These are phyloP conservation scores for Parafenestella ontariensis DNA, from an alignment of 2,329 filamentous ascomycete genomes.

Conservation along the genomic window DNA sequence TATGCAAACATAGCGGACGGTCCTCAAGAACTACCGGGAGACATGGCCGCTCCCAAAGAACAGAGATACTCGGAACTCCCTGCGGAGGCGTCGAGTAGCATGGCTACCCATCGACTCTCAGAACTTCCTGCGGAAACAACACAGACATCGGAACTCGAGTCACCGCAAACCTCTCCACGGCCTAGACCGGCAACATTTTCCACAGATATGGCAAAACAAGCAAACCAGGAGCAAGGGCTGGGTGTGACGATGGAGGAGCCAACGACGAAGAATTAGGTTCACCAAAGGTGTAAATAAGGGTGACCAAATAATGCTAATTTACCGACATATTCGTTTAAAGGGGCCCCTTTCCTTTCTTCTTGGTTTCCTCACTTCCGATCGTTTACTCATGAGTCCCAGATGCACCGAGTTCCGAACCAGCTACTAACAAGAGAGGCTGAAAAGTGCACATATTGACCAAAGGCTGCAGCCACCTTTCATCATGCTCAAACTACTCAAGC, in stretches of 20 bases:
- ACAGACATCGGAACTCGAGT: constrained; percentile 25
- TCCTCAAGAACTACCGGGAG: constrained; percentile 29
- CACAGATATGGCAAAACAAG: constrained; percentile 13
- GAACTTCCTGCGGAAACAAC: constrained; percentile 25
- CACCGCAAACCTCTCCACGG: constrained; percentile 25
- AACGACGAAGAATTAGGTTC: not conserved
- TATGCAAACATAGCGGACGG: constrained; percentile 22
- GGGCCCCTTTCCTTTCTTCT: not conserved
- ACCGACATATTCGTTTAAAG: not conserved
- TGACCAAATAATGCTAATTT: not conserved
- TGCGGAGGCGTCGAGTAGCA: constrained; percentile 14
- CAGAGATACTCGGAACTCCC: constrained; percentile 33
- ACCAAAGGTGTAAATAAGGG: not conserved
- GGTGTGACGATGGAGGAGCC: constrained; percentile 15
- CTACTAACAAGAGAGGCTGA: not conserved
- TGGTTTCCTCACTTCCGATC: not conserved
- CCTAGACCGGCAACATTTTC: constrained; percentile 19
- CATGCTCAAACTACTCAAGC: not conserved
- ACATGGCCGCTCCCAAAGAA: constrained; percentile 5
- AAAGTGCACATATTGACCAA: not conserved
- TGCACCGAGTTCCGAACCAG: not conserved
- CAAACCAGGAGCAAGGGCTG: constrained; percentile 11
- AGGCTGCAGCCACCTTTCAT: not conserved
- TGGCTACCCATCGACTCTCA: constrained; percentile 20
- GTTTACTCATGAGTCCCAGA: not conserved